These are phyloP conservation scores for Polyplosphaeria fusca DNA, from an alignment of 495 filamentous ascomycete genomes.

Conservation along the genomic window DNA sequence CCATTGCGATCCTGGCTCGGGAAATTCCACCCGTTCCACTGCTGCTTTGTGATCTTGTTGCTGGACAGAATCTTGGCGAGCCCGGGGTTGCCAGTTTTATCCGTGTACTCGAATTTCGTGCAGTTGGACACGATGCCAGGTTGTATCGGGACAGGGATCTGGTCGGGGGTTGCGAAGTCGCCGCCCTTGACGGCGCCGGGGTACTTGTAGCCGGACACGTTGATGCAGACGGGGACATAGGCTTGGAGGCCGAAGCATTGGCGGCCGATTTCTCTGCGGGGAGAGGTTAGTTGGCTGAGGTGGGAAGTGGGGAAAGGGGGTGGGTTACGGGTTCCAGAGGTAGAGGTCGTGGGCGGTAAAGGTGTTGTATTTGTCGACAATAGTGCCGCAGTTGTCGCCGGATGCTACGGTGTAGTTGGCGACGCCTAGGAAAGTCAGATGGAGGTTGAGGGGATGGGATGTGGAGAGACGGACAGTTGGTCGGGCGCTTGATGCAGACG, in stretches of 20 bases:
- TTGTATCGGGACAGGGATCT: slow-evolving; percentile 11
- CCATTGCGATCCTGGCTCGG: neutral
- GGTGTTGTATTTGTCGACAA: slow-evolving; percentile 20
- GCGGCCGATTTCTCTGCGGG: slow-evolving; percentile 5
- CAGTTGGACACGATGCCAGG: slow-evolving; percentile 15
- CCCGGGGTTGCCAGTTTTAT: slow-evolving; percentile 1
- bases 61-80: slow-evolving; percentile 1
- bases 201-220: slow-evolving; percentile 18
- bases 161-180: slow-evolving; percentile 9
- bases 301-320: neutral
- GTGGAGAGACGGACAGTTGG: slow-evolving; percentile 11
- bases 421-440: slow-evolving; percentile 6
- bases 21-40: slow-evolving; percentile 24
- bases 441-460: neutral
- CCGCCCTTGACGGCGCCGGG: slow-evolving; percentile 15
- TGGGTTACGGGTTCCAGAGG: slow-evolving; percentile 25
- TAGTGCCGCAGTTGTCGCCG: slow-evolving; percentile 24
- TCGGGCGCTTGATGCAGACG: slow-evolving; percentile 21
- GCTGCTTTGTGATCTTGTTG: slow-evolving; percentile 14
- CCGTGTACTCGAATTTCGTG: slow-evolving; percentile 17
- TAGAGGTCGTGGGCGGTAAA: slow-evolving; percentile 18
- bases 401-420: slow-evolving; percentile 19
- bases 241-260: slow-evolving; percentile 15
- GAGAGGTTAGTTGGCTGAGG: neutral
- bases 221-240: slow-evolving; percentile 22